Base-by-base conservation (phyloP, 192 early-diverging fungal species). In the Coemansia sp. region DNA sequence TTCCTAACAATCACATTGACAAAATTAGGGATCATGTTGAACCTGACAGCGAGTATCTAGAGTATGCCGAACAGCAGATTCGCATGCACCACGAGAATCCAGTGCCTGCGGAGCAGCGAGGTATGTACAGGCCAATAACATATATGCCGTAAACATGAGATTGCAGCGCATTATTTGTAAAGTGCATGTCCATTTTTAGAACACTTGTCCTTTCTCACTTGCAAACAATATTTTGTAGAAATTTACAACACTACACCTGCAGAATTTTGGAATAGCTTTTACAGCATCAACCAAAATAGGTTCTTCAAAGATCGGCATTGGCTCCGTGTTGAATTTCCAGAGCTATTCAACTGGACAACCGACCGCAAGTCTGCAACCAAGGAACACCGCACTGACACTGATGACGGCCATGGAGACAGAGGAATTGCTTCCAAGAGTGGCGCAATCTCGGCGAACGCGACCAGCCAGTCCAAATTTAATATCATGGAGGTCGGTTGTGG, bases 301-400 rank as follows among this genome's bases (percentile, higher is more conserved):
- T 97, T 99, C 77, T 99, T 97, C 74, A 97, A 97, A 66, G 94
- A 99, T 74, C 81, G 96, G 19, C 89, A 96, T 59, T 99, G 96
- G 95, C 82, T 94, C 16, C 82, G 85, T 26, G 56, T 94, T 10
- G 95, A 97, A 78, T 99, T 97, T 68, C 85, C 88, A 9, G 94
- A 99, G 72, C 76, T 99, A 28, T 87, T 87, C 47, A 55, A 70
- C 35, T 70, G 76, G 76, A 72, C 70, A 37, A 45, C 57, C 18
- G 50, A 59, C 16, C 65, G 70, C 42, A 41, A 42, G 12, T 66
- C 65, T 3, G 61, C 61, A n/a, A 37, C 41, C 39, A 16, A 57
- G 33, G 23, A 26, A 21, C 5, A 20, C 18, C 42, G 26, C 45
- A 13, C 19, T 10, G 20, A 16, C 16, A 28, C 0, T 11, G 47